phyloP scores from a whole-genome alignment of 2,329 filamentous ascomycete species.

The Aspergillus calidoustus region DNA sequence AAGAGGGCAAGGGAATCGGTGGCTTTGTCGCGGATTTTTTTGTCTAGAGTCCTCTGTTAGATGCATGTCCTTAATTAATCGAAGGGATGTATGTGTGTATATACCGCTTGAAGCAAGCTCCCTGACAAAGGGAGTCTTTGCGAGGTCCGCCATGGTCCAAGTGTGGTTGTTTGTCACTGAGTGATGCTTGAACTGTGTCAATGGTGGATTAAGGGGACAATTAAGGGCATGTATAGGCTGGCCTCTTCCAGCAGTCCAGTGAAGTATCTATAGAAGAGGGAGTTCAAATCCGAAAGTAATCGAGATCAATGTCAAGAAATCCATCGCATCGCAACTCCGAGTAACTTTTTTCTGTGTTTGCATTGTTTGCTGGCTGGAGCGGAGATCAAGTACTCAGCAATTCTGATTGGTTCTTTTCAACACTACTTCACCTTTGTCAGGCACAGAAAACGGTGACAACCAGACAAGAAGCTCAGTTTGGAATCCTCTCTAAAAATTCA shows the following conservation, averaged over 20 bases:
- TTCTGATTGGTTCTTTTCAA: conserved; percentile 13
- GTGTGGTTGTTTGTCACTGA: neutral
- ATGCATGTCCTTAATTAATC: neutral
- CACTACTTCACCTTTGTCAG: neutral
- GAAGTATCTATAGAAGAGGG: neutral
- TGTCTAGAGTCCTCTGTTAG: conserved; percentile 59
- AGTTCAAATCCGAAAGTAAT: neutral
- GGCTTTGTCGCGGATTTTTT: conserved; percentile 75
- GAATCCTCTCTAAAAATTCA: too few species aligned
- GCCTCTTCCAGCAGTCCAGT: neutral
- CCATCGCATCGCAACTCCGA: neutral
- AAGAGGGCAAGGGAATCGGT: conserved; percentile 77
- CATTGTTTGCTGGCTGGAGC: conserved; percentile 16
- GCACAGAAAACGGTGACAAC: too few species aligned
- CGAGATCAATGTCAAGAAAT: neutral
- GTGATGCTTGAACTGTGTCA: neutral
- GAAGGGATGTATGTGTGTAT: neutral
- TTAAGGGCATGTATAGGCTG: neutral
- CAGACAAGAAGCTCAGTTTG: too few species aligned
- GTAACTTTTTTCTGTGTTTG: conserved; percentile 24
- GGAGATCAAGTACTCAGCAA: neutral
- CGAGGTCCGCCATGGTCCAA: conserved; percentile 42
- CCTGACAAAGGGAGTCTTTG: conserved; percentile 73
- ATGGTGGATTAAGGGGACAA: neutral
- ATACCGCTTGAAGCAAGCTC: conserved; percentile 82